Evolutionary conservation across 2,329 filamentous ascomycete genomes (phyloP), one percentile per base, ranked within the genome.

Genomic region (Zasmidium angulare): DNA sequence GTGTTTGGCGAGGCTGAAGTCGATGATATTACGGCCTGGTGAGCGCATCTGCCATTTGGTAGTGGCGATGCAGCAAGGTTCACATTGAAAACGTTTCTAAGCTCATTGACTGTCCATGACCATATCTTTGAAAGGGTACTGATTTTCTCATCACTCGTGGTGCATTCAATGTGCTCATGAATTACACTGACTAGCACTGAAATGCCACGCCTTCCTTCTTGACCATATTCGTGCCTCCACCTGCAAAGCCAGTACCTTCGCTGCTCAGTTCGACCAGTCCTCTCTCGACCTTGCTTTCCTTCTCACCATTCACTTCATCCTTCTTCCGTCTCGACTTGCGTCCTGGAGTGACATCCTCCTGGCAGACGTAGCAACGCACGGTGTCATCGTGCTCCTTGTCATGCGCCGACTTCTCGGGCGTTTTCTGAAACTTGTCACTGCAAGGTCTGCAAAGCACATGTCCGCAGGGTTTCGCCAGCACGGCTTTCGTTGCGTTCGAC

Each of bases 1-100:
- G 95, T 90, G 0, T 96, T 97, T 79, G 93, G 93, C 17, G 93
- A 98, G 77, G 93, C 91, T 1, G 95, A 98, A 77, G 91, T 97
- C 20, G 93, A 93, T 61, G 95, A 98, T 72, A 96, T 97, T 68
- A 96, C 92, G 31, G 92, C 91, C 21, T 97, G 93, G 93, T 97
- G 53, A 64, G 52, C n/a, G n/a, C n/a, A n/a, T n/a, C n/a, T n/a
- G n/a, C n/a, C n/a, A n/a, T n/a, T n/a, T n/a, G n/a, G n/a, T n/a
- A n/a, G n/a, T n/a, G n/a, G n/a, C n/a, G n/a, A n/a, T n/a, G n/a
- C n/a, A n/a, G n/a, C n/a, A n/a, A n/a, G n/a, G n/a, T n/a, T n/a
- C n/a, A n/a, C n/a, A n/a, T n/a, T n/a, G n/a, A n/a, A n/a, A n/a
- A n/a, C n/a, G n/a, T n/a, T n/a, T n/a, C n/a, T n/a, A n/a, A n/a